Evolutionary conservation across 2,329 filamentous ascomycete species (phyloP).

Genomic region (Gnomoniopsis smithogilvyi): DNA sequence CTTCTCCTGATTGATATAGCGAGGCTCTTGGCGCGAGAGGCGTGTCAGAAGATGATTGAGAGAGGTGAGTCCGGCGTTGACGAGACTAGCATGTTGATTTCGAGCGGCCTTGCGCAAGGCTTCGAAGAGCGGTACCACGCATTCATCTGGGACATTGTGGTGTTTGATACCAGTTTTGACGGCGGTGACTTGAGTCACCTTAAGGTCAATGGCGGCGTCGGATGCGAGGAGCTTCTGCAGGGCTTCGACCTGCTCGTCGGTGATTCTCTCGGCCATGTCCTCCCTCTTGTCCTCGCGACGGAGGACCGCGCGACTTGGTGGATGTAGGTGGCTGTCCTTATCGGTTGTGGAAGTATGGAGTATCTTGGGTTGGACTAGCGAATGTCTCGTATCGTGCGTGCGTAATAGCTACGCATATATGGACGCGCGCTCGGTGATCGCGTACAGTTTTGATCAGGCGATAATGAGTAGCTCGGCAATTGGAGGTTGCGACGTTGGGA

Average conservation of each 20-base stretch:
- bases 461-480: background rate
- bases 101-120: constrained; percentile 71
- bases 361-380: background rate
- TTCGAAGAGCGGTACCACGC: constrained; percentile 74
- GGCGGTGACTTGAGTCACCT: constrained; percentile 67
- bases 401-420: background rate
- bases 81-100: constrained; percentile 73
- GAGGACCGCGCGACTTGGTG: background rate
- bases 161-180: constrained; percentile 91
- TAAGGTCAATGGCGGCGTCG: constrained; percentile 66
- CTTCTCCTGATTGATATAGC: constrained; percentile 67
- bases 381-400: background rate
- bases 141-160: constrained; percentile 76
- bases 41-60: constrained; percentile 85
- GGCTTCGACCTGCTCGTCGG: constrained; percentile 56
- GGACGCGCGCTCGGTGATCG: background rate
- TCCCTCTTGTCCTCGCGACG: constrained; percentile 4
- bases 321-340: background rate
- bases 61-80: constrained; percentile 81
- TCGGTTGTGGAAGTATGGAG: background rate
- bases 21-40: constrained; percentile 79
- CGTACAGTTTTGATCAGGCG: background rate
- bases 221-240: constrained; percentile 51
- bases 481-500: background rate
- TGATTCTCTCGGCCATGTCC: constrained; percentile 55